Base-by-base conservation (phyloP, 192 early-diverging fungal species). In the Coemansia sp. region DNA sequence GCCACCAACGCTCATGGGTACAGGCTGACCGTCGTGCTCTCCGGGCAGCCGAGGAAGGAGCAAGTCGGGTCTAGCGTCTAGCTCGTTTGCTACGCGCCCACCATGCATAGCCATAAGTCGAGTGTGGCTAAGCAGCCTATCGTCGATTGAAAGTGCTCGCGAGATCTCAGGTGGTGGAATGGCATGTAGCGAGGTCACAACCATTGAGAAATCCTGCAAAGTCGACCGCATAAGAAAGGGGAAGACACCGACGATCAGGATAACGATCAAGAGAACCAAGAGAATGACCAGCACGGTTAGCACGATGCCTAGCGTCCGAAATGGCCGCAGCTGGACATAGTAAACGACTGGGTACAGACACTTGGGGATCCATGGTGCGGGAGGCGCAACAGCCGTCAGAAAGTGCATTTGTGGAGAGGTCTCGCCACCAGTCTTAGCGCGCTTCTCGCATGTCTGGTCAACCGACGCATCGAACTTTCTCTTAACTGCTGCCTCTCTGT, bases 161-260 rank as follows among this genome's bases (percentile, higher is more conserved):
- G 65, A 58, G 0, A 72, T 66, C 36, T 69, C 66, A n/a, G 61
- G 33, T 14, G 76, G 76, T 43, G 76, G 64, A 10, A 63, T 37
- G 13, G 71, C 76, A 16, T 69, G 76, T 25, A 79, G 64, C 11
- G 63, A 62, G 38, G 71, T 79, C 6, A 79, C 53, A 0, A 43
- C 20, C 2, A 79, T 38, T 12, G 76, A 70, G n/a, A 79, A 64
- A 35, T 79, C 76, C 57, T 79, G 71, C 4, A 79, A 53, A n/a
- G 70, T 79, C 3, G 71, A 38, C 50, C 76, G 71, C 48, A 79
- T 79, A 11, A 79, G 60, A 39, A 66, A 72, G 9, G 76, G 76
- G 48, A 79, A 67, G 48, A 79, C 76, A 45, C 67, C 63, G 43
- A 70, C 67, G 25, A 73, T 59, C 36, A 79, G 16, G 7, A 79